phyloP scores from a whole-genome alignment of 78 protist species.

The Dictyostelium firmibasis region DNA sequence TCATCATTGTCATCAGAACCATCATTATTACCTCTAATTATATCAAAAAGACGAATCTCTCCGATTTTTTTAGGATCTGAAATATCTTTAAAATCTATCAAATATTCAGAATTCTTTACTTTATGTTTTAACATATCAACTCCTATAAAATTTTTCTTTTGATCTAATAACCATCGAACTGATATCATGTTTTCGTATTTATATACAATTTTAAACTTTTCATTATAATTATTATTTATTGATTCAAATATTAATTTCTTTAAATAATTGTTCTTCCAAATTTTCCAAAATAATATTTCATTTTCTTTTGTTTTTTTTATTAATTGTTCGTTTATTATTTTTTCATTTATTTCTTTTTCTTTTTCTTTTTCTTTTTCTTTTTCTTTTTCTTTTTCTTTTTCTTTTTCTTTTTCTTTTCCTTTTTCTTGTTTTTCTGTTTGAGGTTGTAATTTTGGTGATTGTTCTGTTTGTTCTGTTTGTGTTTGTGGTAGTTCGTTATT shows the following conservation, averaged over 20 bases:
- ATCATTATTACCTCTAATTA: neutral
- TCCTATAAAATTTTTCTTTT: too few relatives aligned
- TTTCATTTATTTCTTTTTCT: too few relatives aligned
- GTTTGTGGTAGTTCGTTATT: neutral
- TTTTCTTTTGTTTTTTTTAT: too few relatives aligned
- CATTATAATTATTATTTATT: too few relatives aligned
- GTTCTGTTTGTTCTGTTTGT: neutral
- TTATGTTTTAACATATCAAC: neutral
- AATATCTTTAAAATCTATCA: too few relatives aligned
- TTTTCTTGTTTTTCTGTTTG: neutral
- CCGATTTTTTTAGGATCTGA: neutral
- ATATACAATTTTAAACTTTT: neutral
- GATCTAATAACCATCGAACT: neutral
- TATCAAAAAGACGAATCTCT: neutral
- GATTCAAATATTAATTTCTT: too few relatives aligned
- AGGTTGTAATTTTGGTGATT: neutral
- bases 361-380: neutral
- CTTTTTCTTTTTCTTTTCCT: too few relatives aligned
- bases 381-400: too few relatives aligned
- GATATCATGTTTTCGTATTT: neutral
- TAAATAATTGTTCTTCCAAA: neutral
- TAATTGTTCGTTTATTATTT: too few relatives aligned
- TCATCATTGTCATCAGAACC: neutral
- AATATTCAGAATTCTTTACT: neutral
- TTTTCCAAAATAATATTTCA: neutral